Conservation (phyloP, 768 basidiomycete species). For the Pilatotrama ljubarskyi region DNA sequence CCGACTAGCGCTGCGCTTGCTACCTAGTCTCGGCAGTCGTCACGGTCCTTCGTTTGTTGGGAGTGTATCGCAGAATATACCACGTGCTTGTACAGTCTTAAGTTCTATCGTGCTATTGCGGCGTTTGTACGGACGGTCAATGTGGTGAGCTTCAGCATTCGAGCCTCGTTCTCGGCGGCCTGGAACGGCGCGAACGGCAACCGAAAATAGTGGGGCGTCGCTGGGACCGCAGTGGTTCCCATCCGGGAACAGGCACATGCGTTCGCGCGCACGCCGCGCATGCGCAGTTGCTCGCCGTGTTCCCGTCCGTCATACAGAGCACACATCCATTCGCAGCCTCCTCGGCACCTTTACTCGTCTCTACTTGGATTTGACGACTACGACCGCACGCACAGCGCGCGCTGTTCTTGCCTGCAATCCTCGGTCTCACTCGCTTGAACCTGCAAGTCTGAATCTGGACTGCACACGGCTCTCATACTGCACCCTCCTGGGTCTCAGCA, state of each 20-base stretch:
- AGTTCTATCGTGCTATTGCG: not conserved
- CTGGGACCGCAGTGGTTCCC: not conserved
- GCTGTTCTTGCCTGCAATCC: too few relatives aligned
- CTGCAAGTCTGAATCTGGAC: too few relatives aligned
- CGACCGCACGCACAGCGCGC: not conserved
- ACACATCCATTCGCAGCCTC: not conserved
- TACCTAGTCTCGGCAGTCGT: slow-evolving; percentile 1
- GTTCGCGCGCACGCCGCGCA: not conserved
- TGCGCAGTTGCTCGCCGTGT: not conserved
- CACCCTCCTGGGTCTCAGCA: not conserved
- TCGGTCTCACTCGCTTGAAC: too few relatives aligned
- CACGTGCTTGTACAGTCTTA: slow-evolving; percentile 16
- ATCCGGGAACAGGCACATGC: not conserved
- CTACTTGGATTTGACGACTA: not conserved
- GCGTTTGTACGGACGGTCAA: not conserved
- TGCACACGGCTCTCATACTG: not conserved
- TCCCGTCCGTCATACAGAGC: too few relatives aligned
- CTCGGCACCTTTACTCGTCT: not conserved
- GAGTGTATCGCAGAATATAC: slow-evolving; percentile 23
- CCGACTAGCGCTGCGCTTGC: slow-evolving; percentile 13
- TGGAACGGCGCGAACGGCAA: not conserved
- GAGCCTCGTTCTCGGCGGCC: not conserved
- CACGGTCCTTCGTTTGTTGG: slow-evolving; percentile 13
- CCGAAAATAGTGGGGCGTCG: slow-evolving; percentile 3
- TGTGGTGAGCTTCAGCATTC: not conserved